Conservation (phyloP, 805 yeast species). For the Crinitomyces ghanaensis region DNA sequence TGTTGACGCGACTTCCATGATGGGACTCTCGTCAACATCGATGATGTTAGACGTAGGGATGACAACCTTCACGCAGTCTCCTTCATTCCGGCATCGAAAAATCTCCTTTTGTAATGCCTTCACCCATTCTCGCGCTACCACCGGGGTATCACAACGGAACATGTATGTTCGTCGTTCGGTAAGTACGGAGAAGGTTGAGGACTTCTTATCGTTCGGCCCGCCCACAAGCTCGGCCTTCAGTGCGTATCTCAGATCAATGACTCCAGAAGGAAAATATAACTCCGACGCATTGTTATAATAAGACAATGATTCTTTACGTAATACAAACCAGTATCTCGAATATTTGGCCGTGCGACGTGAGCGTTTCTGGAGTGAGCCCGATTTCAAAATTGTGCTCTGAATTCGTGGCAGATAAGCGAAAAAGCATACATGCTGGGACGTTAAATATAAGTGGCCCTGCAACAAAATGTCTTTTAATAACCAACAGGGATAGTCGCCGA, state of each 20-base stretch:
- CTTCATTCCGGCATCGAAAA: conserved; percentile 59
- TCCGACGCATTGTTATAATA: conserved; percentile 64
- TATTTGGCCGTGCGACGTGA: conserved; percentile 28
- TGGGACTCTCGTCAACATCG: conserved; percentile 44
- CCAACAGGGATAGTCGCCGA: conserved; percentile 55
- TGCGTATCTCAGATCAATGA: conserved; percentile 61
- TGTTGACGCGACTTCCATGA: conserved; percentile 46
- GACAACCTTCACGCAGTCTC: conserved; percentile 62
- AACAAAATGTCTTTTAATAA: conserved; percentile 66
- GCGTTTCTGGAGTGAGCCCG: conserved; percentile 41
- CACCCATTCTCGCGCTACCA: conserved; percentile 73
- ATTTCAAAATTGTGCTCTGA: conserved; percentile 32
- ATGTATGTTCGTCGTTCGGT: conserved; percentile 48
- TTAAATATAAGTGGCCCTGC: conserved; percentile 76
- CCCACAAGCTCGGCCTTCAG: conserved; percentile 43
- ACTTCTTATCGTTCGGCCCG: conserved; percentile 12
- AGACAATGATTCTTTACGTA: conserved; percentile 56
- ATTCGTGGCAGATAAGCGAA: conserved; percentile 66
- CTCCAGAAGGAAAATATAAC: conserved; percentile 69
- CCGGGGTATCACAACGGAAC: conserved; percentile 63
- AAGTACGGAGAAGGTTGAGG: conserved; percentile 37
- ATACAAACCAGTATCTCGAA: conserved; percentile 67
- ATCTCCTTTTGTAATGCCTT: conserved; percentile 61
- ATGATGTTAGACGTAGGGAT: conserved; percentile 62
- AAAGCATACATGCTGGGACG: conserved; percentile 52